Percentiles rank a stretch among this genome's conserved stretches.
These are phyloP conservation scores for Pythium rishiriense DNA, from an alignment of 352 stramenopile species.

Conservation along the genomic window DNA sequence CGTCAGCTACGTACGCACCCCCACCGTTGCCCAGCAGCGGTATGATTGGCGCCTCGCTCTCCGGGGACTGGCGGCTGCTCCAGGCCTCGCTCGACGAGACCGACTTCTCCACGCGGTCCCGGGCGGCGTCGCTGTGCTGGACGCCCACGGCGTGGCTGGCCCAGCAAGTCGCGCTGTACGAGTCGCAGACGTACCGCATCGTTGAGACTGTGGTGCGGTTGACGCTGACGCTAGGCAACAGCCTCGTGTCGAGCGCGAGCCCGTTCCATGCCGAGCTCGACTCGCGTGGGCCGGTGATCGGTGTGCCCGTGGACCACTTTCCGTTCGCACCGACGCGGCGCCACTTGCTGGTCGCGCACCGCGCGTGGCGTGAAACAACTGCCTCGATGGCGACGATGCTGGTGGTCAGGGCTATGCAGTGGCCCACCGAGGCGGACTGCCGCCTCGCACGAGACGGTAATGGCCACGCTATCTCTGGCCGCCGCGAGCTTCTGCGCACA, in stretches of 20 bases:
- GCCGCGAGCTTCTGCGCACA: conserved; percentile 43
- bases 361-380: conserved; percentile 44
- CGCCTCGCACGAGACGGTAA: background rate
- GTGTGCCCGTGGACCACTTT: conserved; percentile 57
- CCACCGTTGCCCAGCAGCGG: background rate
- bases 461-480: background rate
- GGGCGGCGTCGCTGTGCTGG: conserved; percentile 16
- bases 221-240: conserved; percentile 58
- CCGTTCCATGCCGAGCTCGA: conserved; percentile 57
- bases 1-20: background rate
- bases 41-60: background rate
- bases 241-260: conserved; percentile 49
- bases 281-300: conserved; percentile 40
- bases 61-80: conserved; percentile 17
- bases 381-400: conserved; percentile 52
- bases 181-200: conserved; percentile 51
- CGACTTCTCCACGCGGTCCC: conserved; percentile 25
- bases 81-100: conserved; percentile 14
- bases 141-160: conserved; percentile 40
- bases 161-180: conserved; percentile 55
- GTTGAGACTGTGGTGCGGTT: conserved; percentile 63
- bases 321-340: conserved; percentile 53
- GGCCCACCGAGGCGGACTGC: conserved; percentile 38
- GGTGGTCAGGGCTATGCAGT: conserved; percentile 66
- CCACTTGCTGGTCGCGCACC: conserved; percentile 58